A percentile compares a stretch with the other conserved stretches of the same genome.
These are phyloP conservation scores for Wickerhamomyces kurtzmanii DNA, from an alignment of 805 yeast species.

Conservation along the genomic window DNA sequence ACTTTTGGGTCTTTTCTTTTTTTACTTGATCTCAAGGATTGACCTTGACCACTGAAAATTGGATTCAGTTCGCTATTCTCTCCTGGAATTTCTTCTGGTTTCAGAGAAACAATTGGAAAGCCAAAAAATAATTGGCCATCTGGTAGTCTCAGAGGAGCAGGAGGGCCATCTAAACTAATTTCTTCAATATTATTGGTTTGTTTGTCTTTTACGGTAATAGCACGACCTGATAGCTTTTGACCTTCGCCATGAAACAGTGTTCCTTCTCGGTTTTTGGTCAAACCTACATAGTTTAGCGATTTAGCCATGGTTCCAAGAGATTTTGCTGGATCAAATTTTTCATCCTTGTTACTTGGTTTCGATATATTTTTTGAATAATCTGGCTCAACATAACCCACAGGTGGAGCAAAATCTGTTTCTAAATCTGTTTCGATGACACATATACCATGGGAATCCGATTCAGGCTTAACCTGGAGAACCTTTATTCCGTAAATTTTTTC, in stretches of 20 bases:
- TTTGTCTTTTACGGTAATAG: conserved; percentile 3
- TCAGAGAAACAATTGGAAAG: conserved; percentile 55
- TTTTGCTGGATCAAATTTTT: conserved; percentile 17
- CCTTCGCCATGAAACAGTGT: conserved; percentile 51
- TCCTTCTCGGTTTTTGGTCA: conserved; percentile 30
- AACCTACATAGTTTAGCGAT: conserved; percentile 52
- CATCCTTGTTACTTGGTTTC: neutral
- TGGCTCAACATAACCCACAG: conserved; percentile 96
- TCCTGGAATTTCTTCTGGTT: conserved; percentile 24
- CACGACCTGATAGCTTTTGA: conserved; percentile 52
- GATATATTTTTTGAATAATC: conserved; percentile 34
- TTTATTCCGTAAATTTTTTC: conserved; percentile 68
- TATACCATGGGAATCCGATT: conserved; percentile 50
- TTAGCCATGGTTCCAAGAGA: conserved; percentile 71
- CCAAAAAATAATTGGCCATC: conserved; percentile 91
- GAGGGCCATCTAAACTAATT: conserved; percentile 46
- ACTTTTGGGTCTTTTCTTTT: conserved; percentile 58
- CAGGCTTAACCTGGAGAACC: conserved; percentile 83
- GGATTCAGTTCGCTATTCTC: conserved; percentile 16
- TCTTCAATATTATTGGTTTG: conserved; percentile 15
- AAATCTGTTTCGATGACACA: conserved; percentile 96
- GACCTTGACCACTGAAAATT: conserved; percentile 59
- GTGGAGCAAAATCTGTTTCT: conserved; percentile 97
- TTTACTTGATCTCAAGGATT: conserved; percentile 57
- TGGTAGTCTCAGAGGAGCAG: conserved; percentile 67